These are phyloP conservation scores for Pseudocercospora vitis DNA, from an alignment of 2,329 filamentous ascomycete species.

Conservation along the genomic window DNA sequence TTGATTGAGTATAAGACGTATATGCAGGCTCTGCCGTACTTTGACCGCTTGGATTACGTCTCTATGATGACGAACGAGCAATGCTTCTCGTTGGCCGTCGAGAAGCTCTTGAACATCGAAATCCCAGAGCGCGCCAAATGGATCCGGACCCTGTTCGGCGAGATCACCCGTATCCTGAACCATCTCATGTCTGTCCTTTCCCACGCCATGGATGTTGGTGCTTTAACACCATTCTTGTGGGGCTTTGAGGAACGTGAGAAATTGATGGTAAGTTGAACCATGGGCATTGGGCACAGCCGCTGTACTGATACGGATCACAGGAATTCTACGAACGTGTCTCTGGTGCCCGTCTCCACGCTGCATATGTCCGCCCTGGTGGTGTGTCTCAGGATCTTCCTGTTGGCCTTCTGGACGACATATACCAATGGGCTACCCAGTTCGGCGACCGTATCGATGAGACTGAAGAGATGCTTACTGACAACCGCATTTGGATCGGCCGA, in stretches of 20 bases:
- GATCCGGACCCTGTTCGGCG: constrained; percentile 92
- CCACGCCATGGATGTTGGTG: constrained; percentile 98
- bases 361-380: constrained; percentile 94
- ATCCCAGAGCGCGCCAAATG: constrained; percentile 94
- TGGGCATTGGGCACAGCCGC: background rate
- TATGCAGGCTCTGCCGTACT: constrained; percentile 95
- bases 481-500: constrained; percentile 97
- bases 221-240: constrained; percentile 97
- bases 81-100: constrained; percentile 90
- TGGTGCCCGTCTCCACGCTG: constrained; percentile 92
- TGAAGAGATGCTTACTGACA: constrained; percentile 97
- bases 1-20: constrained; percentile 99
- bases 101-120: constrained; percentile 97
- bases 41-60: constrained; percentile 97
- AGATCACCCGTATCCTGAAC: constrained; percentile 91
- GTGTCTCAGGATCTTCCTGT: constrained; percentile 93
- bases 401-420: constrained; percentile 95
- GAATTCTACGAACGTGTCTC: constrained; percentile 99
- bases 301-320: constrained; percentile 48
- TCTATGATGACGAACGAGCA: constrained; percentile 99
- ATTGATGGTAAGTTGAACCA: constrained; percentile 74
- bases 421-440: constrained; percentile 99
- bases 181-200: constrained; percentile 97
- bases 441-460: constrained; percentile 98
- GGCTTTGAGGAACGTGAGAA: constrained; percentile 99